These are phyloP conservation scores for Funneliformis caledonium DNA, from an alignment of 371 early-diverging fungal genomes.

Conservation along the genomic window DNA sequence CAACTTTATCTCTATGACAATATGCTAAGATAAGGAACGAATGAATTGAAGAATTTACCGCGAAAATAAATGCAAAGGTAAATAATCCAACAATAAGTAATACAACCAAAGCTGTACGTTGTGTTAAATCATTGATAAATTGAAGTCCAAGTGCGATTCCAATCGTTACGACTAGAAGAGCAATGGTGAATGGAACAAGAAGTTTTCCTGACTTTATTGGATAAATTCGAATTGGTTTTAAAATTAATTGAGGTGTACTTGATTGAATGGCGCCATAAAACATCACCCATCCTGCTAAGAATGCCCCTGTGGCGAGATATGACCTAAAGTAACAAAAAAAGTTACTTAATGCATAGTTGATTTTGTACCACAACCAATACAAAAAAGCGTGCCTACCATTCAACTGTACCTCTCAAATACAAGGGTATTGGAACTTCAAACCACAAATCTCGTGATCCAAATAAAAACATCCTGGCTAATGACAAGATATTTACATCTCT, in stretches of 20 bases:
- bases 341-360: not conserved
- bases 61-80: conserved; percentile 37
- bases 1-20: conserved; percentile 39
- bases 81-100: conserved; percentile 18
- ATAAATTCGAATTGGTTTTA: conserved; percentile 33
- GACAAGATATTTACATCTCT: conserved; percentile 39
- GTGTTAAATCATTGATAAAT: not conserved
- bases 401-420: conserved; percentile 30
- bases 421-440: conserved; percentile 35
- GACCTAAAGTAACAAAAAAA: not conserved
- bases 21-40: conserved; percentile 39
- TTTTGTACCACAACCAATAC: not conserved
- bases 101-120: not conserved
- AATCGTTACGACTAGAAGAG: not conserved
- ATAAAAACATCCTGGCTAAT: conserved; percentile 41
- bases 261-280: conserved; percentile 38
- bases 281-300: conserved; percentile 37
- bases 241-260: conserved; percentile 37
- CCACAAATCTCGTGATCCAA: conserved; percentile 39
- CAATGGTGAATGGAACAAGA: conserved; percentile 23
- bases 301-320: conserved; percentile 16
- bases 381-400: conserved; percentile 8
- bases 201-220: conserved; percentile 20
- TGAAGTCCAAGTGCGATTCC: not conserved
- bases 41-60: conserved; percentile 39